Evolutionary conservation across 1,284 basidiomycete species (phyloP).

Genomic region (Ganoderma lingzhi): DNA sequence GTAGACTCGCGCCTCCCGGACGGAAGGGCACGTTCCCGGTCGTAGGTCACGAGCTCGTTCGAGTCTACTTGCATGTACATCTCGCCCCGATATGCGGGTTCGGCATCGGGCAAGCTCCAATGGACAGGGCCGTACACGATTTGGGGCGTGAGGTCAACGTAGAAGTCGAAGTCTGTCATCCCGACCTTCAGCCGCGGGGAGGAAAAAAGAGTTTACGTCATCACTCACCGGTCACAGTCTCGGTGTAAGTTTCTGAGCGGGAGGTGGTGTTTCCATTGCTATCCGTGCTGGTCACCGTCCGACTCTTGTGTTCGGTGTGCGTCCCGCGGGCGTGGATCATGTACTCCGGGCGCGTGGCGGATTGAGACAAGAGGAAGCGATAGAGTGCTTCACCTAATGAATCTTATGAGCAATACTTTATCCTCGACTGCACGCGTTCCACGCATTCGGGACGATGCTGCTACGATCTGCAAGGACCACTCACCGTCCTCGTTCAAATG

Average conservation of each 20-base stretch:
- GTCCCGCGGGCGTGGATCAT: conserved; percentile 62
- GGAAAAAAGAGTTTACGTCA: neutral
- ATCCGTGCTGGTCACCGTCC: conserved; percentile 53
- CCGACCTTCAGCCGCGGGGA: neutral
- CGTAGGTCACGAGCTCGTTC: conserved; percentile 17
- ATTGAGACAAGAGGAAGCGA: conserved; percentile 71
- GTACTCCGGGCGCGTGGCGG: conserved; percentile 55
- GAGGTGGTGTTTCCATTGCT: conserved; percentile 44
- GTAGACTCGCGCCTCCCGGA: conserved; percentile 33
- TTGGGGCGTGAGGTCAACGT: conserved; percentile 54
- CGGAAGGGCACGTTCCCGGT: conserved; percentile 18
- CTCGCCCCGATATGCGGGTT: conserved; percentile 46
- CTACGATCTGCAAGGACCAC: conserved; percentile 22
- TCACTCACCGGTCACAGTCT: conserved; percentile 51
- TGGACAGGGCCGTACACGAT: conserved; percentile 41
- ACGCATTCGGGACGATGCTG: neutral
- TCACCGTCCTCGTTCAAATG: conserved; percentile 78
- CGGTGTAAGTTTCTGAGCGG: conserved; percentile 62
- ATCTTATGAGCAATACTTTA: conserved; percentile 39
- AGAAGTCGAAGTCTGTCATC: conserved; percentile 66
- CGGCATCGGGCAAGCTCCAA: conserved; percentile 45
- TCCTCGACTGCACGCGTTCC: neutral
- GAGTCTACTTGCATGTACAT: conserved; percentile 41
- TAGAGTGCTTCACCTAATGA: conserved; percentile 72
- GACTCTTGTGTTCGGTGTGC: conserved; percentile 62